phyloP scores from a whole-genome alignment of 2,329 filamentous ascomycete genomes.

The Lizonia empirigonia region DNA sequence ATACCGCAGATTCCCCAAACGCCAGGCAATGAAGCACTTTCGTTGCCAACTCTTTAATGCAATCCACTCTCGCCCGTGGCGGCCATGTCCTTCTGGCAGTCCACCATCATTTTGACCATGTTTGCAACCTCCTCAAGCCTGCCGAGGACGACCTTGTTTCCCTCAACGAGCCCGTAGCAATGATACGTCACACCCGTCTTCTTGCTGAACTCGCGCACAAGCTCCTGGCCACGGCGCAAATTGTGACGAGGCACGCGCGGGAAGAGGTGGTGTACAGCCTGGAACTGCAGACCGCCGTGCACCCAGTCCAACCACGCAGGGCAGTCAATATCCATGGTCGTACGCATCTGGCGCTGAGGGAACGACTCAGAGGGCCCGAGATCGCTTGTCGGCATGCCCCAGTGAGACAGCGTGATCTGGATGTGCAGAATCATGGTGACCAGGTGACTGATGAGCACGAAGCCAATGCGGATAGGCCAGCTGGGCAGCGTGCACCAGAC shows the following conservation, averaged over 20 bases:
- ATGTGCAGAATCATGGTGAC: conserved; percentile 82
- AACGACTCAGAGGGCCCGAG: conserved; percentile 85
- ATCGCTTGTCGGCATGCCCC: conserved; percentile 90
- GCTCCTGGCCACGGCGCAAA: conserved; percentile 72
- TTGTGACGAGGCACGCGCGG: conserved; percentile 86
- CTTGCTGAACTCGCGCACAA: conserved; percentile 80
- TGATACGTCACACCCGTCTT: conserved; percentile 86
- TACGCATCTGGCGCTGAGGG: conserved; percentile 86
- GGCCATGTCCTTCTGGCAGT: conserved; percentile 49
- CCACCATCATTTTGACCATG: conserved; percentile 66
- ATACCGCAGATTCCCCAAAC: background rate
- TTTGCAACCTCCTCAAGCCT: conserved; percentile 77
- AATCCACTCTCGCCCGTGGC: conserved; percentile 47
- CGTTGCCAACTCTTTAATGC: conserved; percentile 23
- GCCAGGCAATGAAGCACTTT: conserved; percentile 13
- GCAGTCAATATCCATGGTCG: conserved; percentile 92
- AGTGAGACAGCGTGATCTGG: conserved; percentile 90
- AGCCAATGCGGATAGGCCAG: conserved; percentile 71
- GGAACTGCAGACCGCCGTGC: conserved; percentile 87
- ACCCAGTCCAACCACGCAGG: conserved; percentile 87
- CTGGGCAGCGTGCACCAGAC: conserved; percentile 75
- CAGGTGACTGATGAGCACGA: conserved; percentile 80
- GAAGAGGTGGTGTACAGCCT: conserved; percentile 85
- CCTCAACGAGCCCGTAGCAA: conserved; percentile 81
- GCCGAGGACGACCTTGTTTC: conserved; percentile 80